Conservation (phyloP, 1,284 basidiomycete genomes). For the Binderoboletus segoi region DNA sequence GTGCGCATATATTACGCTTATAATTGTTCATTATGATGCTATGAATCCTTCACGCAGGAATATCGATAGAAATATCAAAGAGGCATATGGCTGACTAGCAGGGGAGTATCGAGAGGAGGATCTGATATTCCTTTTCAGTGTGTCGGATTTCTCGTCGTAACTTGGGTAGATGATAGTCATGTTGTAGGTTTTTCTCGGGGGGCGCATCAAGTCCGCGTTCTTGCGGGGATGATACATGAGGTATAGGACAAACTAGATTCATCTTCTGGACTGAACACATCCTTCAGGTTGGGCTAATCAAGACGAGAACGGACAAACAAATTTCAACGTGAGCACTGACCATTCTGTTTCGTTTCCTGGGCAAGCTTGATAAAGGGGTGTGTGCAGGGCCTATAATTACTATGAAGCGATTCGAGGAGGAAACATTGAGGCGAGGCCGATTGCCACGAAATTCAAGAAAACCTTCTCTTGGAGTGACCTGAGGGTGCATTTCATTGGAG, state of each 20-base stretch:
- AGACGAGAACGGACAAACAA: conserved; percentile 9
- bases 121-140: conserved; percentile 47
- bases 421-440: background rate
- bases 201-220: conserved; percentile 43
- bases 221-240: conserved; percentile 42
- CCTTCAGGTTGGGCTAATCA: conserved; percentile 17
- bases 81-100: conserved; percentile 45
- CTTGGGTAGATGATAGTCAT: background rate
- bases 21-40: background rate
- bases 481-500: conserved; percentile 39
- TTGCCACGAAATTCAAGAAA: background rate
- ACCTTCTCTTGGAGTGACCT: conserved; percentile 7
- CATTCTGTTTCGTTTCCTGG: background rate
- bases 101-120: conserved; percentile 41
- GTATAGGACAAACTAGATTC: conserved; percentile 17
- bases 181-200: conserved; percentile 47
- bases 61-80: conserved; percentile 32
- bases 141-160: background rate
- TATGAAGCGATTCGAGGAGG: conserved; percentile 25
- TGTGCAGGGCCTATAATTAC: conserved; percentile 37
- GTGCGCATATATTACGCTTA: conserved; percentile 6
- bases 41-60: conserved; percentile 17
- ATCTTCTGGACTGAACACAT: background rate
- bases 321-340: conserved; percentile 11
- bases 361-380: background rate